A percentile compares a stretch with the other conserved stretches of the same genome.
Conservation (phyloP, 1,284 basidiomycete species). For the Sporisorium iseilematis-ciliati region DNA sequence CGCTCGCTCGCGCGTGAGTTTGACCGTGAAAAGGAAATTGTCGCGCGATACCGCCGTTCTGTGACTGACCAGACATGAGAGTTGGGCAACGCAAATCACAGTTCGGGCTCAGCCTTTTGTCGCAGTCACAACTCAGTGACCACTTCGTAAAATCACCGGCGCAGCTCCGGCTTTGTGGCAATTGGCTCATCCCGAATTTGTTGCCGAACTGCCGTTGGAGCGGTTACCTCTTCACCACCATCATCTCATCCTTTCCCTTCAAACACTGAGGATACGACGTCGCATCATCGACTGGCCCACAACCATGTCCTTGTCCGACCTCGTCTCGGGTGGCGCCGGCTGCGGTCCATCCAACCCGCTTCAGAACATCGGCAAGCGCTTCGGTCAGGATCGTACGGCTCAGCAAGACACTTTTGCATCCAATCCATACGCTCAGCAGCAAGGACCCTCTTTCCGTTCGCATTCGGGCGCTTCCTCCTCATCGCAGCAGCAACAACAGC, state of each 20-base stretch:
- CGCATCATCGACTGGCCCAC: neutral
- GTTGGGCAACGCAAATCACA: neutral
- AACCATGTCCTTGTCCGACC: constrained; percentile 64
- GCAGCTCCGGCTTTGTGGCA: constrained; percentile 33
- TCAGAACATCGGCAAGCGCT: constrained; percentile 65
- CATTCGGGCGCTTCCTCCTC: constrained; percentile 7
- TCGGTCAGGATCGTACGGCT: constrained; percentile 62
- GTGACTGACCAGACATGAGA: neutral
- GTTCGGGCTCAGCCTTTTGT: constrained; percentile 3
- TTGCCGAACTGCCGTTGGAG: constrained; percentile 2
- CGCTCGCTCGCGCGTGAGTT: constrained; percentile 2
- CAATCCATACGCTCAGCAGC: constrained; percentile 12
- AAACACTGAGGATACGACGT: too few relatives aligned
- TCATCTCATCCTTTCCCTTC: constrained; percentile 4
- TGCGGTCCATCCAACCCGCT: constrained; percentile 68
- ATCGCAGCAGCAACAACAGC: constrained; percentile 35
- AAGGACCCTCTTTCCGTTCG: constrained; percentile 34
- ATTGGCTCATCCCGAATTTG: constrained; percentile 11
- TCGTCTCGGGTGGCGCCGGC: constrained; percentile 63
- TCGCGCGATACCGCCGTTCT: constrained; percentile 16
- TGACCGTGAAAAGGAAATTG: constrained; percentile 11
- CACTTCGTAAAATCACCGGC: constrained; percentile 5
- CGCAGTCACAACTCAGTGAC: neutral
- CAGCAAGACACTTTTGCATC: constrained; percentile 55
- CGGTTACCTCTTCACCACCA: neutral